A percentile compares a stretch with the other conserved stretches of the same genome.
phyloP scores from a whole-genome alignment of 2,329 filamentous ascomycete species.

The Microcera coccophila region DNA sequence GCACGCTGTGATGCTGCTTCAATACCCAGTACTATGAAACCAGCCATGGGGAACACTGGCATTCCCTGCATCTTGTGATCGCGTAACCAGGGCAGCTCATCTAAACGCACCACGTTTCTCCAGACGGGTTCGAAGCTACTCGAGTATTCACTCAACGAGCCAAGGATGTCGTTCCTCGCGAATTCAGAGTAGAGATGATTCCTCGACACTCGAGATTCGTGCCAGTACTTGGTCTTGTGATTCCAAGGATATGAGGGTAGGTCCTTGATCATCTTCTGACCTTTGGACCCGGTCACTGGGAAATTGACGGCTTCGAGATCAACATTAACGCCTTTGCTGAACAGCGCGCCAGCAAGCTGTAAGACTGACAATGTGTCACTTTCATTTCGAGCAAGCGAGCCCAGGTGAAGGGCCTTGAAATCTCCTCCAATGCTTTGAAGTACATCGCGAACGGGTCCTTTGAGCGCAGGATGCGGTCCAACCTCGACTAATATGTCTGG shows the following conservation, averaged over 20 bases:
- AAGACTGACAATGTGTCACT: conserved; percentile 44
- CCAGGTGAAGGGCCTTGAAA: conserved; percentile 31
- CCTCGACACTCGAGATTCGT: conserved; percentile 42
- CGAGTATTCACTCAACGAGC: conserved; percentile 41
- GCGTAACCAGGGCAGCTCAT: conserved; percentile 54
- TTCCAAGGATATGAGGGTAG: conserved; percentile 46
- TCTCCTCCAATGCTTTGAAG: background rate
- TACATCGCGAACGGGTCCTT: conserved; percentile 49
- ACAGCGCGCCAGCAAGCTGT: conserved; percentile 43
- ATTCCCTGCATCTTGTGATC: conserved; percentile 54
- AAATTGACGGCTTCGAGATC: conserved; percentile 47
- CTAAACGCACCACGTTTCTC: conserved; percentile 45
- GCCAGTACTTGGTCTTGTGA: conserved; percentile 46
- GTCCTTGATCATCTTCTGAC: conserved; percentile 36
- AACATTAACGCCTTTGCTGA: conserved; percentile 42
- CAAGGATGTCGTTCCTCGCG: conserved; percentile 44
- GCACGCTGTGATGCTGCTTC: conserved; percentile 42
- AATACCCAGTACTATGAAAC: conserved; percentile 41
- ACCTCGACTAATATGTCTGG: conserved; percentile 39
- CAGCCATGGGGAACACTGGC: conserved; percentile 43
- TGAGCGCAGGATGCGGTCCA: conserved; percentile 47
- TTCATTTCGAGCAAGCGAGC: conserved; percentile 48
- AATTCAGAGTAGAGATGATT: conserved; percentile 40
- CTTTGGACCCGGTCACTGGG: conserved; percentile 5
- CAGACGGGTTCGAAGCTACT: conserved; percentile 46